A percentile compares a stretch with the other conserved stretches of the same genome.
These are phyloP conservation scores for Mrakiaceae sp. DNA, from an alignment of 1,284 basidiomycete species.

Conservation along the genomic window DNA sequence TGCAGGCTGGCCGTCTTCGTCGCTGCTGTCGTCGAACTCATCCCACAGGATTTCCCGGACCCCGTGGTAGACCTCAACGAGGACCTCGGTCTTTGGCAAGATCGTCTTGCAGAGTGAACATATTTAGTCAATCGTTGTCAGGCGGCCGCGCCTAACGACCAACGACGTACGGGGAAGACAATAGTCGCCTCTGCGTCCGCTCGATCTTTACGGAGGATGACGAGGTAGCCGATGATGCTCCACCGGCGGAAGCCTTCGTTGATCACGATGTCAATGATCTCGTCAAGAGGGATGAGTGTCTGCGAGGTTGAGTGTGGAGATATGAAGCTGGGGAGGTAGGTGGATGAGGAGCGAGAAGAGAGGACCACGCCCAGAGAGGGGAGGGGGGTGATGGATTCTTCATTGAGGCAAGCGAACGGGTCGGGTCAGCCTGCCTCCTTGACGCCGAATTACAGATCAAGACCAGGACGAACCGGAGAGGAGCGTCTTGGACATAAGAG, in stretches of 20 bases:
- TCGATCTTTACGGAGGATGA: not conserved
- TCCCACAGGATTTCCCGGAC: constrained; percentile 4
- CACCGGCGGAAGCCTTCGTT: constrained; percentile 2
- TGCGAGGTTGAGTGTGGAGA: not conserved
- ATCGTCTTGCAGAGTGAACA: not conserved
- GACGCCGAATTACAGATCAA: no score
- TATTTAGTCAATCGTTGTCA: no score
- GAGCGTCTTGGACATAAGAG: not conserved
- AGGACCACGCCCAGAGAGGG: constrained; percentile 3
- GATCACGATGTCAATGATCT: constrained; percentile 3
- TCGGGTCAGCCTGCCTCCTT: no score
- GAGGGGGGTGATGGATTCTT: constrained; percentile 6
- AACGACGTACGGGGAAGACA: no score
- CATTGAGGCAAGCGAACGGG: no score
- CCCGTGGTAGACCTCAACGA: constrained; percentile 1
- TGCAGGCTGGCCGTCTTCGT: not conserved
- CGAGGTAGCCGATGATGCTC: constrained; percentile 1
- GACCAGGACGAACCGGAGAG: not conserved
- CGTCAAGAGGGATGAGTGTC: not conserved
- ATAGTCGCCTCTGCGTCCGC: not conserved
- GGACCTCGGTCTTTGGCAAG: not conserved
- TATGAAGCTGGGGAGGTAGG: not conserved
- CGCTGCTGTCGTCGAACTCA: not conserved
- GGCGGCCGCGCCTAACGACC: no score
- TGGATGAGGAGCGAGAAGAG: not conserved